Conservation (phyloP, 805 yeast species). For the Candida peoriensis region DNA sequence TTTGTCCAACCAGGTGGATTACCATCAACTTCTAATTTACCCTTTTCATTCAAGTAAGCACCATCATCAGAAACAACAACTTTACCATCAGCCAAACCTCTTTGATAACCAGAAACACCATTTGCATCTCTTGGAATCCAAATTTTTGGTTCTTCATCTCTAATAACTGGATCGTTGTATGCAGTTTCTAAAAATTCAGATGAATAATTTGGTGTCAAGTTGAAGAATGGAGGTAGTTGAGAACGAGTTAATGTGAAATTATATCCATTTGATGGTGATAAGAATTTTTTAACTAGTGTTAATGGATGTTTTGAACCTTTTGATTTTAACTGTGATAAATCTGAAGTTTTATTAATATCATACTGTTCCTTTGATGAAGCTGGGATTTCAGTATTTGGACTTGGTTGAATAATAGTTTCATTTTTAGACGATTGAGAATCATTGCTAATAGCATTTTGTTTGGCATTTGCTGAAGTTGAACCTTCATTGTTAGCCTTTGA, state of each 20-base stretch:
- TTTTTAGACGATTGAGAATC: slow-evolving; percentile 25
- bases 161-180: slow-evolving; percentile 53
- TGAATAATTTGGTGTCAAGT: slow-evolving; percentile 28
- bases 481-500: slow-evolving; percentile 8
- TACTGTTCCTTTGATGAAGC: slow-evolving; percentile 16
- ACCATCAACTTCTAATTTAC: slow-evolving; percentile 46
- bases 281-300: slow-evolving; percentile 27
- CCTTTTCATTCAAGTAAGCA: slow-evolving; percentile 56
- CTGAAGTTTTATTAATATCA: slow-evolving; percentile 23
- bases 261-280: slow-evolving; percentile 37
- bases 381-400: slow-evolving; percentile 7
- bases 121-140: slow-evolving; percentile 69
- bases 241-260: slow-evolving; percentile 40
- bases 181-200: slow-evolving; percentile 27
- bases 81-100: slow-evolving; percentile 48
- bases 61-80: slow-evolving; percentile 53
- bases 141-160: slow-evolving; percentile 52
- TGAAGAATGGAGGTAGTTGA: slow-evolving; percentile 31
- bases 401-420: slow-evolving; percentile 27
- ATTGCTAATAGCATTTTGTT: slow-evolving; percentile 12
- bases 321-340: slow-evolving; percentile 11
- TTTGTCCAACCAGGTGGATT: slow-evolving; percentile 69
- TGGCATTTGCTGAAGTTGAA: slow-evolving; percentile 12
- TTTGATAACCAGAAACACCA: slow-evolving; percentile 61
- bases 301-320: slow-evolving; percentile 16